Conservation (phyloP, 2,329 filamentous ascomycete genomes). For the Tolypocladium capitatum region DNA sequence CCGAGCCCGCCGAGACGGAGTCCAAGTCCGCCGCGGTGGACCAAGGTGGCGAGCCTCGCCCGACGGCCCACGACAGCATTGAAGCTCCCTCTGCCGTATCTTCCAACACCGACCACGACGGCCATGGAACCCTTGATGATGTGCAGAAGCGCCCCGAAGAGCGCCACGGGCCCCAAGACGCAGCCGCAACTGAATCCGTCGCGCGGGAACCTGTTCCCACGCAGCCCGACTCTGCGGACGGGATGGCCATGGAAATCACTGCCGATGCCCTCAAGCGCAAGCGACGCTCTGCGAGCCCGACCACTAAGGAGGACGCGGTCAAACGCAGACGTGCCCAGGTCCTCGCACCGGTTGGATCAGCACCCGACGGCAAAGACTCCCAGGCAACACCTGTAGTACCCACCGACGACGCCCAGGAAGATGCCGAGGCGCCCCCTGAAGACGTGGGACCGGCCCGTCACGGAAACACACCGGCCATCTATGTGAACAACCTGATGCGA, state of each 20-base stretch:
- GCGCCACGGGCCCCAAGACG: not conserved
- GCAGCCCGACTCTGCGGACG: not conserved
- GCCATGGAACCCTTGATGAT: too few relatives aligned
- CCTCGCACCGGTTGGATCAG: not conserved
- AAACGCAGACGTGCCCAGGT: constrained; percentile 37
- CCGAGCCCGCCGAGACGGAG: not conserved
- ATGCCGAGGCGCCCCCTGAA: constrained; percentile 20
- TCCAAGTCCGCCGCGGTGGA: not conserved
- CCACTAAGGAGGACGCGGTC: constrained; percentile 38
- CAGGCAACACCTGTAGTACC: constrained; percentile 1
- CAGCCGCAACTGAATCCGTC: not conserved
- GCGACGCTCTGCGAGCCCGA: constrained; percentile 50
- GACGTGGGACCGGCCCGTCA: constrained; percentile 48
- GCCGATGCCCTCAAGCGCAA: constrained; percentile 50
- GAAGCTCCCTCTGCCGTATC: not conserved
- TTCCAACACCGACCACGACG: too few relatives aligned
- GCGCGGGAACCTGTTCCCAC: not conserved
- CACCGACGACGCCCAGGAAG: constrained; percentile 7
- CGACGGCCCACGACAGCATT: not conserved
- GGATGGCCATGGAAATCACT: constrained; percentile 4
- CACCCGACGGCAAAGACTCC: not conserved
- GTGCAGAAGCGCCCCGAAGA: not conserved
- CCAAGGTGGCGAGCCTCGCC: not conserved
- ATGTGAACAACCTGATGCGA: constrained; percentile 83
- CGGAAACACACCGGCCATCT: constrained; percentile 62